Base-by-base conservation (phyloP, 1,284 basidiomycete genomes). In the Rhodotorula sp. region DNA sequence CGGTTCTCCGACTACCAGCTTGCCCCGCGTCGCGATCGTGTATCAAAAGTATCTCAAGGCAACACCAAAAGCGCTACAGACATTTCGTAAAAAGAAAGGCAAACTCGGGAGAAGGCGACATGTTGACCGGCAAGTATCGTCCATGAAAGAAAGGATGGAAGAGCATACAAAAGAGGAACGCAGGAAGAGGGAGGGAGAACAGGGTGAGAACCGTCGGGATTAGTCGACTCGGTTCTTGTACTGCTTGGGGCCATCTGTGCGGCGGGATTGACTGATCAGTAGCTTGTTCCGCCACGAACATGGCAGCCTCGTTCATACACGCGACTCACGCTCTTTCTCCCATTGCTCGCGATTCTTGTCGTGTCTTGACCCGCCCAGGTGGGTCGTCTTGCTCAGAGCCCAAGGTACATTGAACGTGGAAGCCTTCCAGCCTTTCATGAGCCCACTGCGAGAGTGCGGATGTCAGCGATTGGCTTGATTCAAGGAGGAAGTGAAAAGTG, bases 351-450 rank as follows among this genome's bases (percentile, higher is more conserved):
- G 64, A 34, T 68, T 62, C 72, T 76, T 76, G 69, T 76, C 75
- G 62, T 76, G 72, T 57, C 34, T 57, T 18, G 62, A 68, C 10
- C 70, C 74, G 18, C 67, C 63, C 29, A 76, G 49, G 46, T 74
- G 71, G 12, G 67, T 71, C 43, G 67, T 64, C 63, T 73, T 76
- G 59, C 57, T 47, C 8, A 76, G 63, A 7, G 68, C 29, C 63
- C 68, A 71, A 8, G 70, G 72, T 1, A 76, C 72, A 15, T 71
- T 52, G 60, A 76, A 76, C 6, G 72, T 67, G 14, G 69, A 51
- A 0, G 60, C 20, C 31, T 76, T 76, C 75, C 75, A 76, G 15
- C 69, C 75, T 47, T 70, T 64, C 75, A 72, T 75, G 20, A 72
- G 10, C 1, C 62, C 56, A 2, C 74, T 73, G 64, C 5, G 14